Percentiles rank a stretch among this genome's conserved stretches.
Evolutionary conservation across 495 filamentous ascomycete genomes (phyloP).

Genomic region (Monascus purpureus): DNA sequence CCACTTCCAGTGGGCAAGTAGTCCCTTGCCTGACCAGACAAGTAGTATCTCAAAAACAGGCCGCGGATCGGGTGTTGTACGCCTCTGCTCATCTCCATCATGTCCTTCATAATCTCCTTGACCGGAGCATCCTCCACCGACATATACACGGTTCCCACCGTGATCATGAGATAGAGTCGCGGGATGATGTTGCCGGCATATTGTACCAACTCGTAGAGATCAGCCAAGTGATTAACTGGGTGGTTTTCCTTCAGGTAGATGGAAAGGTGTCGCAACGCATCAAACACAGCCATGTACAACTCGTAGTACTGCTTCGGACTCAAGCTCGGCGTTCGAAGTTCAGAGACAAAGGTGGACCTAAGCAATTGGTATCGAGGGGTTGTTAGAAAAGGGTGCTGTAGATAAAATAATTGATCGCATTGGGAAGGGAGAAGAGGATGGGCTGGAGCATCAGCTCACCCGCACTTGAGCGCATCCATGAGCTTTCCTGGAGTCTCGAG

Average conservation of each 20-base stretch:
- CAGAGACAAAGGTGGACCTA: conserved; percentile 93
- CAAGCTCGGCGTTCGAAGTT: conserved; percentile 87
- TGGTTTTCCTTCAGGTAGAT: conserved; percentile 94
- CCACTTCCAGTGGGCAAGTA: conserved; percentile 65
- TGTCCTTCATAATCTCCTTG: conserved; percentile 99
- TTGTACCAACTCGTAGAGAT: conserved; percentile 96
- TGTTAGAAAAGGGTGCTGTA: conserved; percentile 3
- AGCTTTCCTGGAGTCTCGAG: conserved; percentile 95
- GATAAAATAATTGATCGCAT: conserved; percentile 7
- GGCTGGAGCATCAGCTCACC: conserved; percentile 40
- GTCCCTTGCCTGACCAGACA: conserved; percentile 86
- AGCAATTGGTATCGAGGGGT: conserved; percentile 5
- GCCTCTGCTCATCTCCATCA: conserved; percentile 99
- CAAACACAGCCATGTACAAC: conserved; percentile 97
- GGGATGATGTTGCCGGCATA: conserved; percentile 98
- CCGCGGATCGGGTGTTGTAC: conserved; percentile 94
- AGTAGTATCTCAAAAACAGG: conserved; percentile 87
- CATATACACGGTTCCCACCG: conserved; percentile 98
- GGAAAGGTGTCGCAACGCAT: conserved; percentile 91
- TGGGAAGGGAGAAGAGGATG: neutral
- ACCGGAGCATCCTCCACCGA: conserved; percentile 94
- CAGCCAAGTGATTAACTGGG: conserved; percentile 92
- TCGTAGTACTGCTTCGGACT: conserved; percentile 99
- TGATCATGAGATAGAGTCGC: conserved; percentile 95
- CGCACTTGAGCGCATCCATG: conserved; percentile 99